Percentiles rank a stretch among this genome's conserved stretches.
Evolutionary conservation across 805 yeast genomes (phyloP).

Genomic region (Kodamaea kakaduensis): DNA sequence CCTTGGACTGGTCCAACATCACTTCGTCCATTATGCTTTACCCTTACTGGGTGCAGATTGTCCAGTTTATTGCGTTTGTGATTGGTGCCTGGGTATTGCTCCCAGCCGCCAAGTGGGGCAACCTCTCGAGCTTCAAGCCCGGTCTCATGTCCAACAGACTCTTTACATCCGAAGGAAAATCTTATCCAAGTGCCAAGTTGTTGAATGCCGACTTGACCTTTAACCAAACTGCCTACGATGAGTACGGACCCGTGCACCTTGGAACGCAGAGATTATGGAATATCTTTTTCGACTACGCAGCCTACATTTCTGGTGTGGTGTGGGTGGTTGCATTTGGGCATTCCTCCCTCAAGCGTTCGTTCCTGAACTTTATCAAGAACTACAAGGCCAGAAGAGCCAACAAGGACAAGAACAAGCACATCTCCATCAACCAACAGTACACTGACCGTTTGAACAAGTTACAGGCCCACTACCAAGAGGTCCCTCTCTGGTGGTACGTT

Average conservation of each 20-base stretch:
- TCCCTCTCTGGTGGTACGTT: slow-evolving; percentile 42
- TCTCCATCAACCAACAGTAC: slow-evolving; percentile 18
- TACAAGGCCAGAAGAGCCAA: slow-evolving; percentile 10
- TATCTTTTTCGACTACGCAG: slow-evolving; percentile 24
- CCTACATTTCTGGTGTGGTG: slow-evolving; percentile 20
- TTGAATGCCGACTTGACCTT: slow-evolving; percentile 16
- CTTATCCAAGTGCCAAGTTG: slow-evolving; percentile 19
- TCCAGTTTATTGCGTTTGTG: slow-evolving; percentile 22
- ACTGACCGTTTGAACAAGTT: slow-evolving; percentile 42
- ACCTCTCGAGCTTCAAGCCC: slow-evolving; percentile 15
- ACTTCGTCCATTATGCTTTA: slow-evolving; percentile 21
- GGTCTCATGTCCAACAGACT: slow-evolving; percentile 24
- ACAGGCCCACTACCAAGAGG: slow-evolving; percentile 35
- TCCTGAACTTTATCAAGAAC: slow-evolving; percentile 7
- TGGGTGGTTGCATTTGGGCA: slow-evolving; percentile 24
- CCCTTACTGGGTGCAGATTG: slow-evolving; percentile 25
- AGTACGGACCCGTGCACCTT: slow-evolving; percentile 21
- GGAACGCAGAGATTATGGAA: slow-evolving; percentile 26
- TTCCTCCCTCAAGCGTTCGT: slow-evolving; percentile 10
- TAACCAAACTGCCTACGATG: slow-evolving; percentile 20
- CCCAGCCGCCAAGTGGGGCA: slow-evolving; percentile 24
- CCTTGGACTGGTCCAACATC: slow-evolving; percentile 26
- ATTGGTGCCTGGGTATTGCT: slow-evolving; percentile 22
- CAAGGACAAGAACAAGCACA: slow-evolving; percentile 5
- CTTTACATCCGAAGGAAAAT: slow-evolving; percentile 16